These are phyloP conservation scores for Phaeotremella fagi DNA, from an alignment of 768 basidiomycete species.

Conservation along the genomic window DNA sequence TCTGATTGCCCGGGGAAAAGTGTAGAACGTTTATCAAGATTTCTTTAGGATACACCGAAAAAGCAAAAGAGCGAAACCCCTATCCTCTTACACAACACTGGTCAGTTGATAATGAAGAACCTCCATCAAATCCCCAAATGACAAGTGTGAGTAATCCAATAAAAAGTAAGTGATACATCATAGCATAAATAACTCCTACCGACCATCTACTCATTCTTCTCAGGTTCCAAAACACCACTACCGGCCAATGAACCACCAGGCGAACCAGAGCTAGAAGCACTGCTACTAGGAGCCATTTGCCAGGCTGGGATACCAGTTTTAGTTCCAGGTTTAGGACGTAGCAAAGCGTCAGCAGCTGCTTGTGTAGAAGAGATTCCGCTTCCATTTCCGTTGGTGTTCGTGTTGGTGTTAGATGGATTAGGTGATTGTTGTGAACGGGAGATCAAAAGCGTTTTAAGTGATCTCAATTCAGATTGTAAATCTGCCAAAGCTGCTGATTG, in stretches of 20 bases:
- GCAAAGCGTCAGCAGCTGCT: slow-evolving; percentile 41
- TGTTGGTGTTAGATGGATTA: slow-evolving; percentile 37
- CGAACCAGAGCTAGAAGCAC: neutral
- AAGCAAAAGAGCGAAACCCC: no score
- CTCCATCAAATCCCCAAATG: no score
- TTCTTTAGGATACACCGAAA: no score
- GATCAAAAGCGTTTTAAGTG: slow-evolving; percentile 80
- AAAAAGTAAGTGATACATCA: no score
- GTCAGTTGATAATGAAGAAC: no score
- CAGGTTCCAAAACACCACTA: slow-evolving; percentile 7
- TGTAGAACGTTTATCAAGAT: no score
- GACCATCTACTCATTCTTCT: slow-evolving; percentile 6
- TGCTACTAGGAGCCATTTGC: slow-evolving; percentile 58
- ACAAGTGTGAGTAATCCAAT: no score
- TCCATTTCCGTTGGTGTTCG: neutral
- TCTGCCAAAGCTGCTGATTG: slow-evolving; percentile 79
- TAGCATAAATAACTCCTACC: no score
- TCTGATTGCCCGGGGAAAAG: no score
- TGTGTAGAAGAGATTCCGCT: slow-evolving; percentile 19
- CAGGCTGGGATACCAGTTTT: slow-evolving; percentile 68
- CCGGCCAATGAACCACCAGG: slow-evolving; percentile 10
- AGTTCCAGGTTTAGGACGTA: slow-evolving; percentile 23
- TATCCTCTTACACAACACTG: no score
- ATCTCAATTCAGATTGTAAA: slow-evolving; percentile 89
- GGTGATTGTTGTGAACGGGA: slow-evolving; percentile 58